phyloP scores from a whole-genome alignment of 1,284 basidiomycete genomes.

The Cryptococcus sp. region DNA sequence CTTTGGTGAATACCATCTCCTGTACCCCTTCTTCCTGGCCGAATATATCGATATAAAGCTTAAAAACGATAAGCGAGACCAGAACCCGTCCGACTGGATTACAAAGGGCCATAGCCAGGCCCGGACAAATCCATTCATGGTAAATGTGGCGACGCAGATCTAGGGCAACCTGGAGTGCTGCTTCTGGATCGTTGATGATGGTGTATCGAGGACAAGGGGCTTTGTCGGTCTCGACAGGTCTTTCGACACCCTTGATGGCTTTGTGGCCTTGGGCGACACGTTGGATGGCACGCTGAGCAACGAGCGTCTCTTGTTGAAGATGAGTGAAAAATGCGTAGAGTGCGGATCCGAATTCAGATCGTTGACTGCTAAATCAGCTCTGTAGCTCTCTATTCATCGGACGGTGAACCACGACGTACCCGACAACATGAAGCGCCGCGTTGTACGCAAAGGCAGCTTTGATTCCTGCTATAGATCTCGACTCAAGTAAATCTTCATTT shows the following conservation, averaged over 20 bases:
- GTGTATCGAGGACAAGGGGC: neutral
- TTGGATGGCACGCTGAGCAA: neutral
- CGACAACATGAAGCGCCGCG: constrained; percentile 23
- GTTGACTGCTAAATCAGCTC: constrained; percentile 11
- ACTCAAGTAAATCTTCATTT: constrained; percentile 23
- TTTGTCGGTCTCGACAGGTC: constrained; percentile 2
- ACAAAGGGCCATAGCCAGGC: constrained; percentile 20
- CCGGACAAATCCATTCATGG: constrained; percentile 20
- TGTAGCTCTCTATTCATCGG: neutral
- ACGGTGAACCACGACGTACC: constrained; percentile 10
- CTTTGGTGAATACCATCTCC: constrained; percentile 25
- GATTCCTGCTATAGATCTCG: constrained; percentile 19
- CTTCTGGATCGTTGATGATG: neutral
- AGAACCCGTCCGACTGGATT: constrained; percentile 29
- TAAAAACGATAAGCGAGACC: constrained; percentile 25
- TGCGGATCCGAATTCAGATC: constrained; percentile 37
- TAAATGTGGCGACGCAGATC: constrained; percentile 30
- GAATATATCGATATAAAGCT: constrained; percentile 33
- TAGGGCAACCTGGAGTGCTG: neutral
- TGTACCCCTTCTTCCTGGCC: constrained; percentile 9
- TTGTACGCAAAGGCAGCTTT: constrained; percentile 28
- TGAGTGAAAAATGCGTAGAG: constrained; percentile 29
- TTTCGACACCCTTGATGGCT: constrained; percentile 4
- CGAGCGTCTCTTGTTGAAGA: constrained; percentile 17
- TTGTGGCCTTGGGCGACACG: constrained; percentile 3